These are phyloP conservation scores for Suillus subluteus DNA, from an alignment of 768 basidiomycete genomes.

Conservation along the genomic window DNA sequence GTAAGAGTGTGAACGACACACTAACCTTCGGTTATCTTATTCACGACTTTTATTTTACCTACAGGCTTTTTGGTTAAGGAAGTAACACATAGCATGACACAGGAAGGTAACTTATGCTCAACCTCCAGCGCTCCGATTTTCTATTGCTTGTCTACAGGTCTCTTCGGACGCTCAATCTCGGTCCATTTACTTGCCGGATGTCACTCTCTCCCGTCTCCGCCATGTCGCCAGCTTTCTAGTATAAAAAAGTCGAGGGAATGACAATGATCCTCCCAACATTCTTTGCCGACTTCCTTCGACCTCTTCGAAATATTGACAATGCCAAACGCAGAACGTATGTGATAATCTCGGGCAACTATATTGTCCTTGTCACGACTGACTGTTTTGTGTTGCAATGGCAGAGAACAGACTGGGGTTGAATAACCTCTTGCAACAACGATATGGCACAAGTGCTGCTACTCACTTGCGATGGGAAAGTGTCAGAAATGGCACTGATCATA, in stretches of 20 bases:
- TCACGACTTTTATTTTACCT: neutral
- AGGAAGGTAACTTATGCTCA: neutral
- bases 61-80: neutral
- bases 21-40: no score
- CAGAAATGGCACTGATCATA: slow-evolving; percentile 27
- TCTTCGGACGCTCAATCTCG: neutral
- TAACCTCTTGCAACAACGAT: slow-evolving; percentile 36
- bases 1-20: neutral
- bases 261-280: neutral
- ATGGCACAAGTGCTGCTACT: slow-evolving; percentile 31
- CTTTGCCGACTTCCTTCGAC: neutral
- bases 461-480: slow-evolving; percentile 29
- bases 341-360: neutral
- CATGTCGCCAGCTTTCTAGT: neutral
- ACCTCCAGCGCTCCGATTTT: neutral
- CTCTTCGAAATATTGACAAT: neutral
- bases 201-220: neutral
- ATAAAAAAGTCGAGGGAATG: neutral
- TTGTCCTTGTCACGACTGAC: neutral
- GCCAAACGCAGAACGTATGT: neutral
- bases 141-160: no score
- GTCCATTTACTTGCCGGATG: no score
- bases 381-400: neutral
- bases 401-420: slow-evolving; percentile 28
- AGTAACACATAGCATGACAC: neutral